Conservation (phyloP, 177 flowering plant species). For the Telopea speciosissima region DNA sequence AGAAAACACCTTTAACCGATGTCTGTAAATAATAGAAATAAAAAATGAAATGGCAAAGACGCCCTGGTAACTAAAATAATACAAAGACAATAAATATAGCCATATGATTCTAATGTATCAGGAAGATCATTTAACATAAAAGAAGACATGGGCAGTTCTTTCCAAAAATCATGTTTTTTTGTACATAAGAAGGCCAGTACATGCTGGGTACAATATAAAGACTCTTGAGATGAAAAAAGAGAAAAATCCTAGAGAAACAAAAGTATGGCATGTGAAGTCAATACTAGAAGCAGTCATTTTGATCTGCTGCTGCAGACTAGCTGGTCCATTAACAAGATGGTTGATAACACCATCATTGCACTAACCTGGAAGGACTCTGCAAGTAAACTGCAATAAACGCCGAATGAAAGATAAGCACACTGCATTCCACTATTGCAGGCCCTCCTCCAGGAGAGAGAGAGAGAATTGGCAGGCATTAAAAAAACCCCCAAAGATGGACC, state of each 20-base stretch:
- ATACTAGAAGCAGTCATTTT: not conserved
- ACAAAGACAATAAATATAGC: not conserved
- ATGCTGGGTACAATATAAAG: not conserved
- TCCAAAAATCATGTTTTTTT: not conserved
- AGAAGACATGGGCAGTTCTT: not conserved
- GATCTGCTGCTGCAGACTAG: too few species aligned
- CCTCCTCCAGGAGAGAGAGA: too few species aligned
- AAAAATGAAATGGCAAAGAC: not conserved
- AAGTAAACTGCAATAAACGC: too few species aligned
- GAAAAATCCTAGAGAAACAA: not conserved
- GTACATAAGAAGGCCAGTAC: not conserved
- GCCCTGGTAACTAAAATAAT: not conserved
- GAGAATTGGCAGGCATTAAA: too few species aligned
- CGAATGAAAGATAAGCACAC: too few species aligned
- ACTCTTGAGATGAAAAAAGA: not conserved
- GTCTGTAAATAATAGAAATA: not conserved
- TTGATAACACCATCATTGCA: too few species aligned
- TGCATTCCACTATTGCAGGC: too few species aligned
- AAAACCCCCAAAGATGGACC: too few species aligned
- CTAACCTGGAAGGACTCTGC: too few species aligned
- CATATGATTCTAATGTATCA: not conserved
- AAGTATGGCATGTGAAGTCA: not conserved
- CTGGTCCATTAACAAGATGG: too few species aligned
- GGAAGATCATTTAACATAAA: not conserved
- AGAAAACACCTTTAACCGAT: not conserved